These are phyloP conservation scores for Scleroderma bovista DNA, from an alignment of 768 basidiomycete species.

Conservation along the genomic window DNA sequence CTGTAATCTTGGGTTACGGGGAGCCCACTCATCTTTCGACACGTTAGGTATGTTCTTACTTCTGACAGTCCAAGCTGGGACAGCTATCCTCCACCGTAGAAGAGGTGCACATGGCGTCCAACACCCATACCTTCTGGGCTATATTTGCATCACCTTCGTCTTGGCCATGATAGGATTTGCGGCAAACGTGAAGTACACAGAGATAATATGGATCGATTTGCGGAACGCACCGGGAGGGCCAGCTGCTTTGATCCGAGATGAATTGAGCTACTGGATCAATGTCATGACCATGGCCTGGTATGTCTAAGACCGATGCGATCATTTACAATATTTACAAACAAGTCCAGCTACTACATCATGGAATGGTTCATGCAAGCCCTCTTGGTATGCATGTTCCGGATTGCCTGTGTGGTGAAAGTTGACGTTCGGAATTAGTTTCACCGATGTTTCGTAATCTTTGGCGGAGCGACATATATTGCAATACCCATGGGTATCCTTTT, in stretches of 20 bases:
- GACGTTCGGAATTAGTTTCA: neutral
- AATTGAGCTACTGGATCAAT: conserved; percentile 15
- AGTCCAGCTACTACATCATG: conserved; percentile 20
- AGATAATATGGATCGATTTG: conserved; percentile 30
- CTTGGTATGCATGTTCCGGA: conserved; percentile 8
- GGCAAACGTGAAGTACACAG: conserved; percentile 20
- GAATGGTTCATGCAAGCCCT: conserved; percentile 26
- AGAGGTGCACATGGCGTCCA: neutral
- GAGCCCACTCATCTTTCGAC: neutral
- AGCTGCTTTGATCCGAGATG: conserved; percentile 10
- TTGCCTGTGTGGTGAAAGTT: neutral
- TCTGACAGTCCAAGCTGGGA: conserved; percentile 15
- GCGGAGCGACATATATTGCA: conserved; percentile 8
- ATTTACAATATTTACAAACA: neutral
- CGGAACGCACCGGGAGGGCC: conserved; percentile 11
- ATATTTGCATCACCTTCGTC: conserved; percentile 21
- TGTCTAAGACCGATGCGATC: neutral
- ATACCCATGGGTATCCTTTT: conserved; percentile 11
- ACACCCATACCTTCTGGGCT: conserved; percentile 11
- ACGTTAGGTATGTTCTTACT: conserved; percentile 18
- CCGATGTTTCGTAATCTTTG: conserved; percentile 14
- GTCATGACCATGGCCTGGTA: conserved; percentile 15
- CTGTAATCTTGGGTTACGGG: too few species aligned
- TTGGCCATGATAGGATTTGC: conserved; percentile 24
- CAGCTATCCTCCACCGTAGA: conserved; percentile 4